Conservation (phyloP, 257 asterid species). For the Fraxinus cuspidata region DNA sequence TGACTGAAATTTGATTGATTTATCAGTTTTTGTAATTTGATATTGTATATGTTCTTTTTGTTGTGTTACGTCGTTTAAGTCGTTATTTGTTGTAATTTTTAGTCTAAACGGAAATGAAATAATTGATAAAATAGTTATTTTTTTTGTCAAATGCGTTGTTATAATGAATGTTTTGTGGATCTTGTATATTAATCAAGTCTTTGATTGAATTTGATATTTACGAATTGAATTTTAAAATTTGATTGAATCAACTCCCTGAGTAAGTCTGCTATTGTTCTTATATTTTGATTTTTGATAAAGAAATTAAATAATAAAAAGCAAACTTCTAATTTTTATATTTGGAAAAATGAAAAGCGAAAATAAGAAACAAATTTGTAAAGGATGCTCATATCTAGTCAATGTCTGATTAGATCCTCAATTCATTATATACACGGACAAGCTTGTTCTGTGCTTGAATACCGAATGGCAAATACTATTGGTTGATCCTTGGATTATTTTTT, state of each 20-base stretch:
- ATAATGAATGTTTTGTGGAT: background rate
- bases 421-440: background rate
- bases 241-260: background rate
- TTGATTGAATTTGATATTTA: slow-evolving; percentile 3
- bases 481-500: background rate
- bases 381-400: background rate
- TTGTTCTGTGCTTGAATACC: background rate
- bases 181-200: slow-evolving; percentile 2
- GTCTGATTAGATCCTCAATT: background rate
- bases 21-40: background rate
- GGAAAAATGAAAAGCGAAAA: background rate
- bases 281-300: background rate
- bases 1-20: background rate
- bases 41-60: background rate
- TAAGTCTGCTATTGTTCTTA: background rate
- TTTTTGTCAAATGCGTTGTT: background rate
- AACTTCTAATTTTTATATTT: background rate
- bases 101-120: background rate
- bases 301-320: background rate
- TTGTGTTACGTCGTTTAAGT: background rate
- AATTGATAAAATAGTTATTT: background rate
- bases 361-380: background rate
- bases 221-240: background rate
- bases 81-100: background rate
- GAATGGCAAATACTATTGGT: background rate